Evolutionary conservation across 805 yeast species (phyloP).

Genomic region (Lachancea meyersii): DNA sequence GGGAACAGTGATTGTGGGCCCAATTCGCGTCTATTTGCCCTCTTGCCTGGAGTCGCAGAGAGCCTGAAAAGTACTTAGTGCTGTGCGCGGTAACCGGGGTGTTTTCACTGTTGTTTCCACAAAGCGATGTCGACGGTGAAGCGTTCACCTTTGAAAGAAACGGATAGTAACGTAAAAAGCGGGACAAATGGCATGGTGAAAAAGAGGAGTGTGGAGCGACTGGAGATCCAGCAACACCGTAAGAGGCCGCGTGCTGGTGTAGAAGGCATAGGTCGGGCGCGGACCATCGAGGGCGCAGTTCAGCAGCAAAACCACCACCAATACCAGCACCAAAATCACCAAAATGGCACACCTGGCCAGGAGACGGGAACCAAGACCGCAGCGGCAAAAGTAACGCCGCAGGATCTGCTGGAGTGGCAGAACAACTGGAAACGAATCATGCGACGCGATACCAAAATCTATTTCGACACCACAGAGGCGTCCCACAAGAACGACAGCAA

Average conservation of each 20-base stretch:
- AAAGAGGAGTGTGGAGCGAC: constrained; percentile 24
- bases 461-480: constrained; percentile 48
- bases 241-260: constrained; percentile 19
- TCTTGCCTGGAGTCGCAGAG: no score
- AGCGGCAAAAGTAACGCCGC: constrained; percentile 23
- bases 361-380: constrained; percentile 9
- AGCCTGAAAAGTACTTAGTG: no score
- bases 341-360: no score
- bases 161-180: constrained; percentile 25
- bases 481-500: constrained; percentile 24
- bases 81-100: no score
- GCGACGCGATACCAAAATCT: constrained; percentile 48
- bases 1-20: background rate
- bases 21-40: no score
- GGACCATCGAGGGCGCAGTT: constrained; percentile 35
- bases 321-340: background rate
- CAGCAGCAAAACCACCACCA: constrained; percentile 9
- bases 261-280: constrained; percentile 22
- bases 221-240: constrained; percentile 14
- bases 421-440: constrained; percentile 57
- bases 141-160: constrained; percentile 31
- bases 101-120: background rate
- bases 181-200: constrained; percentile 13
- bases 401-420: constrained; percentile 54
- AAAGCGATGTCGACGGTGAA: background rate